Evolutionary conservation across 129 eudicot genomes (phyloP).

Genomic region (Helichrysum umbraculigerum): DNA sequence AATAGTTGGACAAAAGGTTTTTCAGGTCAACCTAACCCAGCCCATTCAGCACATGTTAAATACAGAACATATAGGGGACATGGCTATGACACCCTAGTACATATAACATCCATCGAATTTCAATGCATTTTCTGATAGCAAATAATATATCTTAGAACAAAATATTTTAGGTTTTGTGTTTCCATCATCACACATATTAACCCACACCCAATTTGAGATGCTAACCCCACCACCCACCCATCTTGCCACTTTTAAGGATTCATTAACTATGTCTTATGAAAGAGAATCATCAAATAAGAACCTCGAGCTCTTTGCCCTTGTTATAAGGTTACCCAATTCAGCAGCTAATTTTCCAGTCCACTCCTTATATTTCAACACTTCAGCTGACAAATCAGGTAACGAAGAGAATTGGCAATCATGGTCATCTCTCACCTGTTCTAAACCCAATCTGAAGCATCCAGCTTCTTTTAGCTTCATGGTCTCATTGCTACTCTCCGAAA

Average conservation of each 20-base stretch:
- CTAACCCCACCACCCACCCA: neutral
- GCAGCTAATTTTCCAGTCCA: slow-evolving; percentile 53
- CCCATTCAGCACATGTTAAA: neutral
- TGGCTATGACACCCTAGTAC: too few relatives aligned
- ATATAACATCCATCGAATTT: too few relatives aligned
- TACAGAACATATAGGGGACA: too few relatives aligned
- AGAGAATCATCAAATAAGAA: slow-evolving; percentile 23
- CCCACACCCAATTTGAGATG: neutral
- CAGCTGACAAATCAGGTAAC: slow-evolving; percentile 51
- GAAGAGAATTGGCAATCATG: slow-evolving; percentile 58
- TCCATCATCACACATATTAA: too few relatives aligned
- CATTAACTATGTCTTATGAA: neutral
- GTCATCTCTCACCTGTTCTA: slow-evolving; percentile 76
- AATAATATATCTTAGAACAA: too few relatives aligned
- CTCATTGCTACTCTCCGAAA: slow-evolving; percentile 69
- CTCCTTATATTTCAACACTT: slow-evolving; percentile 57
- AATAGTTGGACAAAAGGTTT: neutral
- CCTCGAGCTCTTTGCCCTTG: slow-evolving; percentile 77
- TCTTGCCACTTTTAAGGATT: neutral
- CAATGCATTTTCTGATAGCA: too few relatives aligned
- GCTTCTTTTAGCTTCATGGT: slow-evolving; percentile 63
- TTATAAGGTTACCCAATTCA: slow-evolving; percentile 54
- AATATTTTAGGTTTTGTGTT: too few relatives aligned
- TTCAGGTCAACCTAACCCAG: neutral
- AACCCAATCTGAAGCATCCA: slow-evolving; percentile 54